Evolutionary conservation across 2,329 filamentous ascomycete species (phyloP), one percentile per base, ranked within the genome.

Genomic region (Trichoderma arundinaceum): DNA sequence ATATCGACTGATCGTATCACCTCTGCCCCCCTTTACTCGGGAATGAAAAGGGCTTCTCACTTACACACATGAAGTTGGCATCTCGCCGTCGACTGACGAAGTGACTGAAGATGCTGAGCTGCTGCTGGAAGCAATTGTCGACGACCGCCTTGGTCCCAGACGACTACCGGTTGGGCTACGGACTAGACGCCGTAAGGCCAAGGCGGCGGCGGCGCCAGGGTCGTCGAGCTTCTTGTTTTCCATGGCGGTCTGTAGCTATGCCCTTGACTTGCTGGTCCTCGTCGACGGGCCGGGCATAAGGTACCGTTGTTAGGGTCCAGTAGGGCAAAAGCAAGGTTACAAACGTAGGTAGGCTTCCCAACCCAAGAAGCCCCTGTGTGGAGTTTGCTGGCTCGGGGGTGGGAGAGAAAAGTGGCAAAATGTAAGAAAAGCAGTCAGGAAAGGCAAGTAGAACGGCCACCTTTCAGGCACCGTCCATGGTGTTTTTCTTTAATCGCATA

Each of bases 41-140:
- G n/a, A 10, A 39, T 39, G 61, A 28, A 28, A 28, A 38, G 17
- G 38, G 7, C 32, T 54, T 41, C 12, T 64, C 35, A 53, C 76
- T 77, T 77, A 77, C 76, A 77, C 76, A 68, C 76, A 77, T 60
- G 71, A 69, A 28, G 69, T 60, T 52, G 73, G 71, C 61, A 66
- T 64, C 53, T 73, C 68, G 49, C 66, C 71, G 22, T 73, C 72
- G 64, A 70, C 68, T 39, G 69, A 49, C 56, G 63, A 65, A 44
- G 66, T 66, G 32, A 67, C 59, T 49, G 72, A 68, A 57, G 73
- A 74, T 17, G 72, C 67, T 22, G 71, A 71, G 54, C 69, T 72
- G 57, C 57, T 60, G 44, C 33, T 32, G 28, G 75, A 77, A 48
- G 72, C 72, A 53, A 52, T 22, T 46, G 71, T 73, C 64, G 74